Base-by-base conservation (phyloP, 2,329 filamentous ascomycete species). In the Tolypocladium inflatum region DNA sequence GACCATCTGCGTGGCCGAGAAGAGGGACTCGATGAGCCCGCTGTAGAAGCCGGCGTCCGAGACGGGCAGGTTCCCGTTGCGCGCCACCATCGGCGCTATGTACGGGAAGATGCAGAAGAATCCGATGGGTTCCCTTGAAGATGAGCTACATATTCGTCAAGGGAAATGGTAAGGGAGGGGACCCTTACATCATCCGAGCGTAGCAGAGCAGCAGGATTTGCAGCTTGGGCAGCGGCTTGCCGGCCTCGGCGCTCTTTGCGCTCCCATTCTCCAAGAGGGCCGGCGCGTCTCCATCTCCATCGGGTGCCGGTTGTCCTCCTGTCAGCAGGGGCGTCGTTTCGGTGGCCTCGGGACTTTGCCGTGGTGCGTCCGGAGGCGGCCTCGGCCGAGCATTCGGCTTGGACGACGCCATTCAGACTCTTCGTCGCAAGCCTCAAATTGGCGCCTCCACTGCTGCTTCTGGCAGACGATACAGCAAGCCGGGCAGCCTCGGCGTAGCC, bases 71-170 rank as follows among this genome's bases (percentile, higher is more conserved):
- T 77, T 66, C 11, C 88, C 88, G 59, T 85, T 87, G 58, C 81
- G 77, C 70, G 82, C 76, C 42, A 90, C 84, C 89, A 93, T 93
- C 67, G 87, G 77, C 66, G 86, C 90, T 71, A 94, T 82, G 72
- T 89, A 93, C 1, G 89, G 88, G 65, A 93, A 89, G 69, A 93
- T 90, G 68, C 80, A 84, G 75, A 92, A 93, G 75, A 90, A 93
- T n/a, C 88, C 87, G 45, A 92, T 80, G 1, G 90, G 89, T 66
- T 93, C 90, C 30, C 48, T 51, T 33, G 8, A 19, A 35, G 19
- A 35, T 51, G 48, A 51, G 48, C 48, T 35, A 2, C 30, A 21
- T 19, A 19, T 51, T 21, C 48, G 19, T 51, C 15, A 51, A 3
- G 8, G 19, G 2, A 35, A 35, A 5, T 7, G 23, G 19, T 2